Evolutionary conservation across 371 early-diverging fungal species (phyloP).

Genomic region (Rhizopus sp.): DNA sequence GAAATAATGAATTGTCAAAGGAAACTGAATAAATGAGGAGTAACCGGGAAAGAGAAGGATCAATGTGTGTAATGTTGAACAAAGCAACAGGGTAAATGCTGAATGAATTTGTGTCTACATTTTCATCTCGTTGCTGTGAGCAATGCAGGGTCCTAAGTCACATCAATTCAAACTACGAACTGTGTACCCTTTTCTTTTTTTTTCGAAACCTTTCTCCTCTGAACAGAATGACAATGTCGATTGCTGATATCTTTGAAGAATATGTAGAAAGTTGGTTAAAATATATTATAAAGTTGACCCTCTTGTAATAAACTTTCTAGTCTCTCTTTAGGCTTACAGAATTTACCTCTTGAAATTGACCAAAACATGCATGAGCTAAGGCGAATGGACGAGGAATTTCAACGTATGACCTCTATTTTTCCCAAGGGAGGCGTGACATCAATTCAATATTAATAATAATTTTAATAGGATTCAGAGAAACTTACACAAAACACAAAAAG

Average conservation of each 20-base stretch:
- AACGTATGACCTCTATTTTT: constrained; percentile 17
- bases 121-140: no score
- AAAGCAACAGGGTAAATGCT: background rate
- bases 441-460: no score
- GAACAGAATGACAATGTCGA: constrained; percentile 31
- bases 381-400: constrained; percentile 58
- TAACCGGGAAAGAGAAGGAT: background rate
- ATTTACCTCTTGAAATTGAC: constrained; percentile 53
- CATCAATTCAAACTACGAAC: constrained; percentile 1
- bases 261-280: constrained; percentile 52
- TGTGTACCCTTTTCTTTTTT: constrained; percentile 2
- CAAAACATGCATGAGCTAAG: constrained; percentile 58
- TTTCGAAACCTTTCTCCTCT: background rate
- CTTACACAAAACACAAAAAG: constrained; percentile 23
- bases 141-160: constrained; percentile 1
- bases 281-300: background rate
- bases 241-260: constrained; percentile 54
- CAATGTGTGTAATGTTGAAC: background rate
- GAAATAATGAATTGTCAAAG: background rate
- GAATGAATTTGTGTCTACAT: no score
- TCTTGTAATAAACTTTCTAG: background rate
- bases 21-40: background rate
- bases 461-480: constrained; percentile 24
- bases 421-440: background rate
- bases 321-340: constrained; percentile 40